Evolutionary conservation across 78 protist species (phyloP), one percentile per base, ranked within the genome.

Genomic region (Dictyostelium capitatum): DNA sequence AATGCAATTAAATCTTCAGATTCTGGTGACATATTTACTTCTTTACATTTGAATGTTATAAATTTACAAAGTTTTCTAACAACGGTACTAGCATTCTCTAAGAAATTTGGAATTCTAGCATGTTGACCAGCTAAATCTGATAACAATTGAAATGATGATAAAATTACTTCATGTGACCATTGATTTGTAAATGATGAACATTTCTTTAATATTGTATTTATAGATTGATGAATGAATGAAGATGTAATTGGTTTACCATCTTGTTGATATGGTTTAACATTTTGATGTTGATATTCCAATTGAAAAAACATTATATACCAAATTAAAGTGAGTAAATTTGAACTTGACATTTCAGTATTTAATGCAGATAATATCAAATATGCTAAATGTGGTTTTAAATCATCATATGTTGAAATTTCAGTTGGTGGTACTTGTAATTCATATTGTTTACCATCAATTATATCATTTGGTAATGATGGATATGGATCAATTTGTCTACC

Each of bases 41-140:
- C 93, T 11, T 74, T 19, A n/a, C 79, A 75, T 37, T 87, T 87
- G 73, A 87, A 77, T 11, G 70, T 51, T 7, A 87, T 87, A n/a
- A 64, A 87, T 46, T 87, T 87, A 46, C 93, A 87, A 17, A 87
- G 57, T 23, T 77, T 87, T 51, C 93, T 32, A 1, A 87, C 93
- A 0, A 87, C 79, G 0, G 30, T 74, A 50, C 50, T 80, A 8
- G 93, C 93, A 23, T 75, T 47, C n/a, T 87, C 82, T 7, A 32
- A 3, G 65, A 87, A 87, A 28, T 77, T 77, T 56, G 93, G 93
- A 32, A 87, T 77, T 23, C 46, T 20, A 47, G 67, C 20, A 25
- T 64, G 54, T 23, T 77, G 74, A 4, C 17, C 19, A 23, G 84
- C 65, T 19, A 87, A 43, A 32, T 48, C 93, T 17, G 79, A 37